Percentiles rank a stretch among this genome's conserved stretches.
Evolutionary conservation across 495 filamentous ascomycete genomes (phyloP).

Genomic region (Daldinia childiae): DNA sequence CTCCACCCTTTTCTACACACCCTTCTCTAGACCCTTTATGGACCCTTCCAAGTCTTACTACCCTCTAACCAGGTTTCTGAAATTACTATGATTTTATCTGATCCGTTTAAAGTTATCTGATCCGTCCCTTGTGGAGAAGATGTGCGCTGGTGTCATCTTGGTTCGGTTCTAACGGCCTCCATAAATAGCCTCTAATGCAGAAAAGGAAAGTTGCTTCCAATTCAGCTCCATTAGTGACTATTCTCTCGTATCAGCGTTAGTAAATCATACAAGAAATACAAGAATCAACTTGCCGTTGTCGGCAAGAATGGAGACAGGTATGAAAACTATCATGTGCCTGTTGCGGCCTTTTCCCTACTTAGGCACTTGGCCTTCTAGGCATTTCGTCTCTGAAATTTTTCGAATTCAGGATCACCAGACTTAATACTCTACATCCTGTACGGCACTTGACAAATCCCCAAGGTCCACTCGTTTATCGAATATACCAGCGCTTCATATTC

Average conservation of each 20-base stretch:
- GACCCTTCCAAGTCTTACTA: background rate
- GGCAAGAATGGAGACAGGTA: slow-evolving; percentile 41
- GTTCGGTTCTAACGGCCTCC: slow-evolving; percentile 26
- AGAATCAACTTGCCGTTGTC: slow-evolving; percentile 39
- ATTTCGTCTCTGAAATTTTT: slow-evolving; percentile 19
- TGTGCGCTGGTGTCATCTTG: slow-evolving; percentile 25
- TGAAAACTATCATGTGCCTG: slow-evolving; percentile 33
- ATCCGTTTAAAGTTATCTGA: slow-evolving; percentile 50
- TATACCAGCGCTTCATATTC: slow-evolving; percentile 14
- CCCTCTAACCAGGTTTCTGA: slow-evolving; percentile 28
- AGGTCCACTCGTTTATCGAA: slow-evolving; percentile 10
- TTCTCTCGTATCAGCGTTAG: slow-evolving; percentile 24
- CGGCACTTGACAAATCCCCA: slow-evolving; percentile 23
- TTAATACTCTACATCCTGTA: slow-evolving; percentile 15
- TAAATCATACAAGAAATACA: slow-evolving; percentile 25
- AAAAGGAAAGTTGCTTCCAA: slow-evolving; percentile 42
- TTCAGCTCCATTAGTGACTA: slow-evolving; percentile 23
- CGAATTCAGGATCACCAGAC: slow-evolving; percentile 23
- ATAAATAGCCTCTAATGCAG: slow-evolving; percentile 27
- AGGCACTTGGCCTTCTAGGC: slow-evolving; percentile 20
- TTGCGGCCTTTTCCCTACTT: slow-evolving; percentile 25
- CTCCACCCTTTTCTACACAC: too few species aligned
- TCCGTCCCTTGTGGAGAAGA: slow-evolving; percentile 39
- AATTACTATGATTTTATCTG: slow-evolving; percentile 45
- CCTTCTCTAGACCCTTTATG: slow-evolving; percentile 1